Evolutionary conservation across 352 stramenopile species (phyloP), one percentile per base, ranked within the genome.

Genomic region (Elongisporangium anandrum): DNA sequence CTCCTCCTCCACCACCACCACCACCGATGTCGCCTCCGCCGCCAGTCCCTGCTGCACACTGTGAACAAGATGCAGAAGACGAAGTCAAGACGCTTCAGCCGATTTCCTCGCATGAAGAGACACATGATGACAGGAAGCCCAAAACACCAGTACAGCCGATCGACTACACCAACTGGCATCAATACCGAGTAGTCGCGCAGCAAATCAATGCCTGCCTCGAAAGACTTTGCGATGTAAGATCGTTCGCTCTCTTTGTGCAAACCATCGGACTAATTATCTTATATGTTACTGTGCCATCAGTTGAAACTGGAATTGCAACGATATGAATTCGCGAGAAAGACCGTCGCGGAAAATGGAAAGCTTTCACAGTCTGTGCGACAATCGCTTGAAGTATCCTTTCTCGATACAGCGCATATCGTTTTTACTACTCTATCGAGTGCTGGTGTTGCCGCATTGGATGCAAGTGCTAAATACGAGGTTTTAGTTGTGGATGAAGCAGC

Each of bases 361-460:
- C 70, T 81, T 1, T 83, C 63, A 13, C 78, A 88, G 50, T 72
- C 76, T 24, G 87, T 84, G 19, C 83, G 86, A 1, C 84, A 96
- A 56, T 90, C 79, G 2, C 68, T 95, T 6, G 86, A 95, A 61
- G 84, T 90, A 21, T 95, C 85, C 3, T 92, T 95, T 54, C 65
- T 96, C 20, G 90, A 97, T 65, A 95, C 85, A 39, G 90, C 90
- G 9, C 89, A 98, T 48, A 92, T 98, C 48, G 85, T 97, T 2
- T 98, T 98, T 50, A 97, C 89, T 13, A 98, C 92, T 2, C 70
- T 98, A 12, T 97, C 88, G 62, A 96, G 86, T 54, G 88, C 87
- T 9, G 92, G 90, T 52, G 81, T 94, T 59, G 75, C 79, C 47
- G 84, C 87, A 8, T 66, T 96, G 17, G 84, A 96, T 66, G 83